Evolutionary conservation across 192 early-diverging fungal species (phyloP).

Genomic region (Mortierella claussenii): DNA sequence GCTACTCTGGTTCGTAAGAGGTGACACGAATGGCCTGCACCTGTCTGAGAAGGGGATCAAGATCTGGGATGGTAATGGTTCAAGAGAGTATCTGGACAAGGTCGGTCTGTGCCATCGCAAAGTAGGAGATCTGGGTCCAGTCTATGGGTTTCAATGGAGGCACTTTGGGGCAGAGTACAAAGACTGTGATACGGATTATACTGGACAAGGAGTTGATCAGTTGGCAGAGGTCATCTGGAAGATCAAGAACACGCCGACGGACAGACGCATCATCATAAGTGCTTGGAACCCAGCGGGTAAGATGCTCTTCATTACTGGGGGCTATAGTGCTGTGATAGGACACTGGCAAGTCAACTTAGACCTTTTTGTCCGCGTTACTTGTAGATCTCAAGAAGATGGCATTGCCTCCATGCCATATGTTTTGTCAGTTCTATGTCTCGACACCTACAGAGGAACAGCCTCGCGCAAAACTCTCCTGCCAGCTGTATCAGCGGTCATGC

Average conservation of each 20-base stretch:
- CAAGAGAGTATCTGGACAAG: slow-evolving; percentile 88
- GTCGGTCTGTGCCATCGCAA: slow-evolving; percentile 77
- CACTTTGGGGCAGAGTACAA: slow-evolving; percentile 96
- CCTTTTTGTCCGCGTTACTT: no score
- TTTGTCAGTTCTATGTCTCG: slow-evolving; percentile 97
- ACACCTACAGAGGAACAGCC: slow-evolving; percentile 61
- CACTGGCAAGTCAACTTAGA: no score
- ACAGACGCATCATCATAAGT: slow-evolving; percentile 91
- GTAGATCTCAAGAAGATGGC: slow-evolving; percentile 90
- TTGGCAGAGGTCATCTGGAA: slow-evolving; percentile 86
- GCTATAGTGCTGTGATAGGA: no score
- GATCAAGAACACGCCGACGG: slow-evolving; percentile 86
- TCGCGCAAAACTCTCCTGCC: slow-evolving; percentile 80
- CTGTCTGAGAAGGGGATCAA: slow-evolving; percentile 79
- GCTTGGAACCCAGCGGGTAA: slow-evolving; percentile 98
- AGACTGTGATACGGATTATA: slow-evolving; percentile 87
- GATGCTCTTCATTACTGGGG: no score
- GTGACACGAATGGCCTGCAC: slow-evolving; percentile 84
- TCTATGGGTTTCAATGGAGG: slow-evolving; percentile 99
- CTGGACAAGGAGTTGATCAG: slow-evolving; percentile 94
- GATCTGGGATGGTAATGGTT: slow-evolving; percentile 94
- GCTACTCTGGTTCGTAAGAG: slow-evolving; percentile 95
- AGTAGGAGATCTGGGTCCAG: slow-evolving; percentile 92
- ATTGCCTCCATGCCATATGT: slow-evolving; percentile 96
- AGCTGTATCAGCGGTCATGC: slow-evolving; percentile 95